A percentile compares a stretch with the other conserved stretches of the same genome.
phyloP scores from a whole-genome alignment of 192 early-diverging fungal species.

The Cetraspora pellucida region DNA sequence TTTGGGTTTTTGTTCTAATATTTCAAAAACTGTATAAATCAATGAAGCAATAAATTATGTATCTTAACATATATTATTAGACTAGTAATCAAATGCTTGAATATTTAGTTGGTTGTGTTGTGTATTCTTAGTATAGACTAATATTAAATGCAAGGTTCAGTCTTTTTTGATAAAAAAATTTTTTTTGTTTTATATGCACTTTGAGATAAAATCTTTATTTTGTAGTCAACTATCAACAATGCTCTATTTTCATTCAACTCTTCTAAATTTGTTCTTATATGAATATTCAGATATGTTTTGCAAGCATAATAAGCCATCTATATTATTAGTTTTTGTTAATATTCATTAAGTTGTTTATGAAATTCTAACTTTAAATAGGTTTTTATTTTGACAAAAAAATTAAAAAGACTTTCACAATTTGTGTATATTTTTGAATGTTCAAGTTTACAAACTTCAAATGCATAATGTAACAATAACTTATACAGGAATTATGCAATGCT shows the following conservation, averaged over 20 bases:
- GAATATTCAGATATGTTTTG: constrained; percentile 2
- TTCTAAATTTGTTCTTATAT: not conserved
- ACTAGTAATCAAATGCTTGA: not conserved
- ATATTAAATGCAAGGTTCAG: not conserved
- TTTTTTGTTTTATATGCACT: not conserved
- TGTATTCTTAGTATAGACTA: not conserved
- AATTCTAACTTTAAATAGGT: not conserved
- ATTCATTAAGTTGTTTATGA: not conserved
- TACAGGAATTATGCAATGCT: not conserved
- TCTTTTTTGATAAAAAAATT: not conserved
- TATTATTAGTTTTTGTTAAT: not conserved
- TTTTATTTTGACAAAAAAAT: constrained; percentile 7
- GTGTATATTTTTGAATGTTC: not conserved
- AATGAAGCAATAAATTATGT: not conserved
- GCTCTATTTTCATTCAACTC: not conserved
- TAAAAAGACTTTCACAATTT: not conserved
- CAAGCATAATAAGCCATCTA: not conserved
- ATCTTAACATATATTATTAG: not conserved
- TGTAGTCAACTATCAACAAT: not conserved
- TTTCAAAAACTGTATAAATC: not conserved
- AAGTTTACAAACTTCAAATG: constrained; percentile 4
- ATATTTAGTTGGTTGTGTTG: not conserved
- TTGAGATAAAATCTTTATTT: not conserved
- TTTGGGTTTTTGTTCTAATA: not conserved
- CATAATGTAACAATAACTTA: not conserved